Evolutionary conservation across 2,329 filamentous ascomycete species (phyloP).

Genomic region (Epichloe gansuensis): DNA sequence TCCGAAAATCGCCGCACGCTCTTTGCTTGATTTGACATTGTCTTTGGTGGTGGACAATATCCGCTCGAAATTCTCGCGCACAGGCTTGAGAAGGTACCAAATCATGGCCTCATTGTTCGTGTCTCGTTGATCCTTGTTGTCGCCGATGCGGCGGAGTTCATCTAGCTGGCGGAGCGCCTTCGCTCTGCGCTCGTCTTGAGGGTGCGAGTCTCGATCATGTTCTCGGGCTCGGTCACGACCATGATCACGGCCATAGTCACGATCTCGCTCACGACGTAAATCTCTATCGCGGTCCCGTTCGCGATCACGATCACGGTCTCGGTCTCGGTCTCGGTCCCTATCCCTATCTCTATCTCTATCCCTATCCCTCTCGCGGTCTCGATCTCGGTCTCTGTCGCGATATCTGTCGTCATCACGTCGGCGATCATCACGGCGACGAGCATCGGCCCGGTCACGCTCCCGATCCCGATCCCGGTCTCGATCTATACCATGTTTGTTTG

Average conservation of each 20-base stretch:
- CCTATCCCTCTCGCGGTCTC: conserved; percentile 3
- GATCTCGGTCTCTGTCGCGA: conserved; percentile 12
- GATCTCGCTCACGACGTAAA: conserved; percentile 11
- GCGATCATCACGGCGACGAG: conserved; percentile 6
- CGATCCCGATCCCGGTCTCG: conserved; percentile 15
- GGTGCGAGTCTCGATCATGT: conserved; percentile 15
- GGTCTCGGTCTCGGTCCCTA: conserved; percentile 5
- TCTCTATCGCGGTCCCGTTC: conserved; percentile 12
- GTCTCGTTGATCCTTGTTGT: conserved; percentile 36
- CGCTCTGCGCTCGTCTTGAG: conserved; percentile 27
- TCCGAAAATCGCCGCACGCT: conserved; percentile 48
- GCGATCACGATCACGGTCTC: conserved; percentile 9
- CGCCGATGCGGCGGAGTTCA: conserved; percentile 31
- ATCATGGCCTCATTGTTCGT: conserved; percentile 34
- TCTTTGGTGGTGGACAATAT: conserved; percentile 50
- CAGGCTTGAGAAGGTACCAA: conserved; percentile 41
- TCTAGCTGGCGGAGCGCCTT: conserved; percentile 28
- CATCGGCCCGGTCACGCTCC: conserved; percentile 7
- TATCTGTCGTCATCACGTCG: conserved; percentile 11
- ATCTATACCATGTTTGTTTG: conserved; percentile 24
- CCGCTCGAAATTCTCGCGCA: conserved; percentile 45
- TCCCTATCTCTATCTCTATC: conserved; percentile 7
- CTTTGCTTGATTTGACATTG: conserved; percentile 47
- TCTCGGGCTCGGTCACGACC: conserved; percentile 13
- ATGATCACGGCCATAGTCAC: conserved; percentile 14